Evolutionary conservation across 2,329 filamentous ascomycete genomes (phyloP), one percentile per base, ranked within the genome.

Genomic region (Pseudogymnoascus sp.): DNA sequence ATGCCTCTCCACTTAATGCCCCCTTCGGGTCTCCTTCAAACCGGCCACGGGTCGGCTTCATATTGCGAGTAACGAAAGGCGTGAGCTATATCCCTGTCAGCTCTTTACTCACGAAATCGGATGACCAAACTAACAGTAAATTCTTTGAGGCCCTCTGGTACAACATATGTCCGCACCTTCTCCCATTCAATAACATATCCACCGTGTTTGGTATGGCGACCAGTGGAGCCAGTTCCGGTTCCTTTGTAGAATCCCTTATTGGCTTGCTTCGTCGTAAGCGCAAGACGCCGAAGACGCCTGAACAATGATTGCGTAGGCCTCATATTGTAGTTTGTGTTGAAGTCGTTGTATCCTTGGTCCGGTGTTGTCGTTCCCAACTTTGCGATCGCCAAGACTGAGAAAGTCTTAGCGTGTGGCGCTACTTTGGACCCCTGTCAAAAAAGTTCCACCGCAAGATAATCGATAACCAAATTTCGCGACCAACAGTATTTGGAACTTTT

Each of bases 201-300:
- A 75, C 93, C 94, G 73, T 86, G 84, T 74, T 90, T 89, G 62
- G 90, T 92, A 77, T 95, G 91, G 12, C 80, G 78, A 75, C 94
- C 94, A 86, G 95, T 92, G 44, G 89, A 86, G 1, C 94, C 94
- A 0, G 91, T 88, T 56, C 92, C 83, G 71, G 89, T 97, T 74
- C 94, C 94, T 82, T 97, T 97, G 85, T 99, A 99, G 84, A 88
- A 99, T 69, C 92, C 93, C 73, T 91, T 91, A 75, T 89, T 90
- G 74, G 93, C 88, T 77, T 94, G 88, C 78, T 99, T 99, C 69
- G 93, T 96, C 11, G 91, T 97, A 72, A 99, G 84, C 62, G 83
- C 82, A 64, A 92, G 80, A 73, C 93, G 91, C 76, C 87, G 84
- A 71, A 91, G 83, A 64, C 84, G 83, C 74, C 85, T 80, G 70